phyloP scores from a whole-genome alignment of 495 filamentous ascomycete genomes.

The Annulohypoxylon maeteangense region DNA sequence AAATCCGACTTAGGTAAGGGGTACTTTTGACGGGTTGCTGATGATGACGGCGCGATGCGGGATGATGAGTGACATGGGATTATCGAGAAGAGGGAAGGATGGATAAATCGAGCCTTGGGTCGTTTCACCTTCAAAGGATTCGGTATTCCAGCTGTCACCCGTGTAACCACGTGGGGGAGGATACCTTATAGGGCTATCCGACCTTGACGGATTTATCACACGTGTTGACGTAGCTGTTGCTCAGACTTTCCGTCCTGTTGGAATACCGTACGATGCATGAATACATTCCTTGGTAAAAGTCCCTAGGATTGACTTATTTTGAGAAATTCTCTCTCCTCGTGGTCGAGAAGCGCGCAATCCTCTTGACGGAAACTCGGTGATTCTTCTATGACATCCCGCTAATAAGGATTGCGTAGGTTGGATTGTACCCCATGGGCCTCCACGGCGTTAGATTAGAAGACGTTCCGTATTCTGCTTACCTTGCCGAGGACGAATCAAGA shows the following conservation, averaged over 20 bases:
- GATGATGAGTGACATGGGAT: neutral
- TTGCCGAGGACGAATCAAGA: slow-evolving; percentile 1
- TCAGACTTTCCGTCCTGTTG: neutral
- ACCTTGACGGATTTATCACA: neutral
- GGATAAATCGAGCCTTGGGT: neutral
- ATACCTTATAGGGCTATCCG: neutral
- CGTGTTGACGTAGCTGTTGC: neutral
- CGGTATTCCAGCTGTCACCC: neutral
- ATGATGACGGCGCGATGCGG: slow-evolving; percentile 9
- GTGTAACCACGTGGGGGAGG: slow-evolving; percentile 10
- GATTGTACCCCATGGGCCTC: neutral
- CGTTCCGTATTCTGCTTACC: slow-evolving; percentile 17
- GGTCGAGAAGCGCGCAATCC: neutral
- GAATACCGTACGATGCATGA: slow-evolving; percentile 1
- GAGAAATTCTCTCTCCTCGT: neutral
- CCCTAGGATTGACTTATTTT: neutral
- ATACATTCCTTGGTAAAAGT: neutral
- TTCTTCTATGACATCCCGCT: neutral
- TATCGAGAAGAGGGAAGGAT: neutral
- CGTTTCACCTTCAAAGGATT: slow-evolving; percentile 6
- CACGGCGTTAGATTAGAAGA: neutral
- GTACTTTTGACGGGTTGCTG: neutral
- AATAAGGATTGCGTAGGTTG: neutral
- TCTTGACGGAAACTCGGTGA: neutral
- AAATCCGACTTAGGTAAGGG: slow-evolving; percentile 13